phyloP scores from a whole-genome alignment of 305 asterid species.

The Plantago coronopus region DNA sequence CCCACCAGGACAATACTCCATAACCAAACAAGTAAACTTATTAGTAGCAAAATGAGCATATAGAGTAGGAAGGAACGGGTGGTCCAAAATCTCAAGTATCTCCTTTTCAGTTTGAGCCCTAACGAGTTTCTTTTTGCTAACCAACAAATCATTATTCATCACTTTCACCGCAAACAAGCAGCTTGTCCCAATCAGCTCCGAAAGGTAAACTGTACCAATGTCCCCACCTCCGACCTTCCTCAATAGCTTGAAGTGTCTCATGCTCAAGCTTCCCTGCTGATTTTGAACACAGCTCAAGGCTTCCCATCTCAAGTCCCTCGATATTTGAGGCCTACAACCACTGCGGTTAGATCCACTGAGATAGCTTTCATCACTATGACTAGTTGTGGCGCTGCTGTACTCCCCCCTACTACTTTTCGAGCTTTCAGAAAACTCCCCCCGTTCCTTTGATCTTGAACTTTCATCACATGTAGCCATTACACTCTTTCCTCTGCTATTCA shows the following conservation, averaged over 20 bases:
- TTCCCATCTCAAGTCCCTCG: slow-evolving; percentile 88
- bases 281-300: slow-evolving; percentile 59
- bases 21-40: slow-evolving; percentile 72
- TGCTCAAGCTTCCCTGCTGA: slow-evolving; percentile 54
- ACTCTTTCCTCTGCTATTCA: slow-evolving; percentile 34
- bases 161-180: slow-evolving; percentile 77
- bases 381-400: slow-evolving; percentile 56
- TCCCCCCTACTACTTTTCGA: slow-evolving; percentile 85
- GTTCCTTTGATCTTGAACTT: slow-evolving; percentile 54
- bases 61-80: slow-evolving; percentile 88
- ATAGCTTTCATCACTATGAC: slow-evolving; percentile 74
- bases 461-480: slow-evolving; percentile 39
- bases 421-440: slow-evolving; percentile 72
- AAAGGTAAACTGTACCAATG: slow-evolving; percentile 73
- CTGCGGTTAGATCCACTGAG: slow-evolving; percentile 61
- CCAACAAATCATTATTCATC: slow-evolving; percentile 60
- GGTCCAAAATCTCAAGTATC: slow-evolving; percentile 76
- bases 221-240: slow-evolving; percentile 88
- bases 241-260: slow-evolving; percentile 69
- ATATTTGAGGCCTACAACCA: slow-evolving; percentile 82
- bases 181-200: slow-evolving; percentile 68
- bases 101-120: slow-evolving; percentile 82
- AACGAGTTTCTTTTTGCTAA: slow-evolving; percentile 49
- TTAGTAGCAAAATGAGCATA: slow-evolving; percentile 62
- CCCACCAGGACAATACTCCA: slow-evolving; percentile 91